Conservation (phyloP, 257 asterid species). For the Gentiana macrophylla region DNA sequence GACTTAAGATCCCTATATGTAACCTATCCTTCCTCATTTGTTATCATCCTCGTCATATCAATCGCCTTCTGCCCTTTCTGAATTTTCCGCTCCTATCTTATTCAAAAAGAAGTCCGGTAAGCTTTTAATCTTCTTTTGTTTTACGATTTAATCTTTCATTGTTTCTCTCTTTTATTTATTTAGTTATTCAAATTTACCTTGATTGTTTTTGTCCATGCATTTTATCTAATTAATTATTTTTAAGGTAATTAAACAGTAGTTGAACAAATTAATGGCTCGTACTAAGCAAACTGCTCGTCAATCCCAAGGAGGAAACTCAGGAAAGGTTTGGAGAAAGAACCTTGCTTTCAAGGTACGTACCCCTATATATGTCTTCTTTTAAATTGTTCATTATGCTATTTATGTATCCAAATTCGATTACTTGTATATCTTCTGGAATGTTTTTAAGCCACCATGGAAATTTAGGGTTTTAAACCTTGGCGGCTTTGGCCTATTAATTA, state of each 20-base stretch:
- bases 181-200: no score
- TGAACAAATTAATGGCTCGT: conserved; percentile 47
- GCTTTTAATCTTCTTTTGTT: conserved; percentile 14
- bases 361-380: not conserved
- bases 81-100: not conserved
- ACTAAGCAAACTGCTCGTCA: conserved; percentile 72
- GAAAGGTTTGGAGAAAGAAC: conserved; percentile 49
- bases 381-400: not conserved
- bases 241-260: not conserved
- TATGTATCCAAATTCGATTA: no score
- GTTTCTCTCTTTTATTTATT: conserved; percentile 7
- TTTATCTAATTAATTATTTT: not conserved
- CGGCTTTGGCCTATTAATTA: no score
- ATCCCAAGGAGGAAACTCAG: conserved; percentile 44
- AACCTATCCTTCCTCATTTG: not conserved
- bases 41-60: not conserved
- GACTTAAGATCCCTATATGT: not conserved
- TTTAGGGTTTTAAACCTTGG: no score
- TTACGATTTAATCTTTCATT: conserved; percentile 1
- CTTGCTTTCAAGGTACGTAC: conserved; percentile 51
- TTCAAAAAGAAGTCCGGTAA: not conserved
- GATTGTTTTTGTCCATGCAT: not conserved
- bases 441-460: conserved; percentile 1
- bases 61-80: not conserved
- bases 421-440: no score